These are phyloP conservation scores for Morella rubra DNA, from an alignment of 306 rosid species.

Conservation along the genomic window DNA sequence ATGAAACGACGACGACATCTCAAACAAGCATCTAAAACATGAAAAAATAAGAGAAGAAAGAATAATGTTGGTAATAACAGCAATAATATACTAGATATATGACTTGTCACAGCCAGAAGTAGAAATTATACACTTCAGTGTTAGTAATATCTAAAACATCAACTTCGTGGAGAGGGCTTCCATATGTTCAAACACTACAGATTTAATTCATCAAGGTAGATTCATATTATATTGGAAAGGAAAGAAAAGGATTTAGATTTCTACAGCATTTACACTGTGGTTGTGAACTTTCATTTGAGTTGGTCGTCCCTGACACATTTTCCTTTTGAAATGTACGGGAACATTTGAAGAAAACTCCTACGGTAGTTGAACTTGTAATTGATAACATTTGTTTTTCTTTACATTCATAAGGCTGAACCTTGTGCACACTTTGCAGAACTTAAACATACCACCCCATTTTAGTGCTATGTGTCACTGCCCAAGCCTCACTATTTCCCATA, in stretches of 20 bases:
- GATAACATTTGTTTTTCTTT: not conserved
- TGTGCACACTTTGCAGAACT: not conserved
- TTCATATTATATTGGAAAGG: not conserved
- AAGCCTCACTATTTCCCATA: not conserved
- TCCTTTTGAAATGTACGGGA: no score
- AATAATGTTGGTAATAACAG: not conserved
- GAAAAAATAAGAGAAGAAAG: not conserved
- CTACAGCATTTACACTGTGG: not conserved
- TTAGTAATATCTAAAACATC: not conserved
- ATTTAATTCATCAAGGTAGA: not conserved
- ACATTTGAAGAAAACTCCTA: not conserved
- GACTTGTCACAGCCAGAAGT: constrained; percentile 1
- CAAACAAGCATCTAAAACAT: not conserved
- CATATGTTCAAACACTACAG: not conserved
- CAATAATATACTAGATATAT: not conserved
- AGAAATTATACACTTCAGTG: not conserved
- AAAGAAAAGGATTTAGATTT: not conserved
- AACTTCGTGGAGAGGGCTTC: not conserved
- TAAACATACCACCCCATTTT: not conserved
- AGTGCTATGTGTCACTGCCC: not conserved
- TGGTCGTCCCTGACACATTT: no score
- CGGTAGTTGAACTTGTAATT: not conserved
- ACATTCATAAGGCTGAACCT: not conserved
- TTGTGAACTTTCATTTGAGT: no score
- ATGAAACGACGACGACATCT: not conserved